phyloP scores from a whole-genome alignment of 352 stramenopile genomes.

The Pythium utonaiense region DNA sequence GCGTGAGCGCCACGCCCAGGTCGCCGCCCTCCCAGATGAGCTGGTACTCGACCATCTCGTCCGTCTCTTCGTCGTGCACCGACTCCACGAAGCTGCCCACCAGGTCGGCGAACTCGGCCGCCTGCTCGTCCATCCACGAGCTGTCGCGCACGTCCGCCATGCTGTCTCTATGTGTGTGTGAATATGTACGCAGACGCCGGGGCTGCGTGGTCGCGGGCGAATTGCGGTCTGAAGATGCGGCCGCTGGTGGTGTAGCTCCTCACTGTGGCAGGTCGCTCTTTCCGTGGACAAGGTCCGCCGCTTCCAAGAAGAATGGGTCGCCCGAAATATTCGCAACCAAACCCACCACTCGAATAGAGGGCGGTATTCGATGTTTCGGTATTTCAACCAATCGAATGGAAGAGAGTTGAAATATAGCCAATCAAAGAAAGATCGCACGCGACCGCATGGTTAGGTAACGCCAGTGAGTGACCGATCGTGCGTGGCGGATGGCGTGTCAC shows the following conservation, averaged over 20 bases:
- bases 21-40: constrained; percentile 87
- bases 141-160: constrained; percentile 13
- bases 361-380: not conserved
- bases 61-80: constrained; percentile 74
- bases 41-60: constrained; percentile 87
- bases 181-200: not conserved
- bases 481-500: constrained; percentile 13
- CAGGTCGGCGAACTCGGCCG: constrained; percentile 78
- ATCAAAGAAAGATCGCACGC: constrained; percentile 1
- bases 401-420: not conserved
- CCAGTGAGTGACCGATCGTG: constrained; percentile 18
- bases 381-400: constrained; percentile 6
- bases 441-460: constrained; percentile 17
- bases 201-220: not conserved
- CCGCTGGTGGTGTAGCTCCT: not conserved
- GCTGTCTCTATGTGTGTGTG: not conserved
- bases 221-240: not conserved
- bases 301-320: not conserved
- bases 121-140: constrained; percentile 83
- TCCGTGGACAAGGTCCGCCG: constrained; percentile 1
- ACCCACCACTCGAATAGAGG: constrained; percentile 4
- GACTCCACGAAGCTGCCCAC: constrained; percentile 85
- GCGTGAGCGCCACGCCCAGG: constrained; percentile 79
- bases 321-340: constrained; percentile 17
- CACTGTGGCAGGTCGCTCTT: not conserved